Evolutionary conservation across 805 yeast species (phyloP).

Genomic region (Pichia heedii): DNA sequence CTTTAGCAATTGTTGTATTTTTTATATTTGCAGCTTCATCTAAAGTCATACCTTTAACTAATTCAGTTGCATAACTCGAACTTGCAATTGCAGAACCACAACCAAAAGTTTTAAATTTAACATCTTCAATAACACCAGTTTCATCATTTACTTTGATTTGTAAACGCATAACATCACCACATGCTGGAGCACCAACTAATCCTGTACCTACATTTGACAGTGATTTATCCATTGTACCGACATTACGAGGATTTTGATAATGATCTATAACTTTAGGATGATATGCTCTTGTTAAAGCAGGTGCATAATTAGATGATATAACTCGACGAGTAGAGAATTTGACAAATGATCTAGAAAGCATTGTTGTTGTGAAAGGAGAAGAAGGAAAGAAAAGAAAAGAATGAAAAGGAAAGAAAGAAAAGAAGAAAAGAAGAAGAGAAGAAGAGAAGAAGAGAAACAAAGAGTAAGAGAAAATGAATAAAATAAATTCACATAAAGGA

Average conservation of each 20-base stretch:
- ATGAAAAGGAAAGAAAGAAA: background rate
- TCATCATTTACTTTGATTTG: slow-evolving; percentile 89
- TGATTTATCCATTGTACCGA: slow-evolving; percentile 81
- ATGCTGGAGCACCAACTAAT: slow-evolving; percentile 97
- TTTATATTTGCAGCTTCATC: slow-evolving; percentile 92
- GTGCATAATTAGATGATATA: background rate
- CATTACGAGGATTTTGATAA: slow-evolving; percentile 93
- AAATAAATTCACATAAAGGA: too few relatives aligned
- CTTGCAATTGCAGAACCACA: slow-evolving; percentile 98
- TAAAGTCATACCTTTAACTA: slow-evolving; percentile 87
- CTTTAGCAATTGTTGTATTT: slow-evolving; percentile 91
- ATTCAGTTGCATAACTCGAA: slow-evolving; percentile 87
- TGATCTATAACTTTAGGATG: slow-evolving; percentile 95
- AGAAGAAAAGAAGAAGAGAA: background rate
- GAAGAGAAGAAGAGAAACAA: too few relatives aligned
- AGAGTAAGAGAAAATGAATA: background rate
- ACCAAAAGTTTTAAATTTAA: slow-evolving; percentile 97
- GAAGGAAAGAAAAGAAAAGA: background rate
- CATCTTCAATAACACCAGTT: slow-evolving; percentile 88
- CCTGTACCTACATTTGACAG: slow-evolving; percentile 86
- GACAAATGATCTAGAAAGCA: background rate
- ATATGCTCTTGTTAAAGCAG: slow-evolving; percentile 29
- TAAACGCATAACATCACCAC: slow-evolving; percentile 98
- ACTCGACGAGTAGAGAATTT: background rate
- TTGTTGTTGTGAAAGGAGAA: background rate